These are phyloP conservation scores for Kalmusia sp. DNA, from an alignment of 2,329 filamentous ascomycete genomes.

Conservation along the genomic window DNA sequence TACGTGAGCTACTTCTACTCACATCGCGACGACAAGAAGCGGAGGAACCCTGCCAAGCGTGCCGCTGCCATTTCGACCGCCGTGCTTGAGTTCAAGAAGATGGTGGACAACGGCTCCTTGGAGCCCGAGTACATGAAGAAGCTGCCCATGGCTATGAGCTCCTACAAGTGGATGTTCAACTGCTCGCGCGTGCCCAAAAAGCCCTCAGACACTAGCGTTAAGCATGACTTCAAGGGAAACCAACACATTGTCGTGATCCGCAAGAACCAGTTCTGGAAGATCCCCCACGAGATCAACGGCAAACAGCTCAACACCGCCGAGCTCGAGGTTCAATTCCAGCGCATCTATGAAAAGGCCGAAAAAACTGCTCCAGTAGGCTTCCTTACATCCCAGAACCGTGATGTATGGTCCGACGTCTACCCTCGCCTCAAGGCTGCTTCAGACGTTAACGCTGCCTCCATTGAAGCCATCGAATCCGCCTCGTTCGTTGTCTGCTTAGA, in stretches of 20 bases:
- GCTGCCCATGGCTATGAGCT: conserved; percentile 96
- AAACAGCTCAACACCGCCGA: conserved; percentile 87
- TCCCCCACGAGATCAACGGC: conserved; percentile 80
- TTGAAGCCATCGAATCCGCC: conserved; percentile 84
- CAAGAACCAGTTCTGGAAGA: conserved; percentile 98
- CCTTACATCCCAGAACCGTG: conserved; percentile 90
- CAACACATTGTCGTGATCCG: conserved; percentile 89
- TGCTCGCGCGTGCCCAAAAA: conserved; percentile 82
- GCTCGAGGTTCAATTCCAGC: conserved; percentile 86
- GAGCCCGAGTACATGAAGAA: conserved; percentile 99
- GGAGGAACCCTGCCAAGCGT: conserved; percentile 88
- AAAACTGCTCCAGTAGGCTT: conserved; percentile 78
- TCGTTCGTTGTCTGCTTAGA: conserved; percentile 95
- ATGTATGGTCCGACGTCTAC: conserved; percentile 81
- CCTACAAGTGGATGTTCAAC: conserved; percentile 99
- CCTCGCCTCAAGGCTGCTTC: conserved; percentile 74
- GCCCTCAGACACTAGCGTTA: conserved; percentile 81
- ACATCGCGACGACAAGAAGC: conserved; percentile 88
- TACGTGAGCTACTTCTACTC: conserved; percentile 99
- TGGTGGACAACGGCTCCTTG: conserved; percentile 80
- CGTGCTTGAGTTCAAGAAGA: conserved; percentile 90
- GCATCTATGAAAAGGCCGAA: conserved; percentile 80
- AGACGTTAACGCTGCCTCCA: conserved; percentile 76
- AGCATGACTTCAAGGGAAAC: conserved; percentile 76
- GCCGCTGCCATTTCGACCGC: conserved; percentile 89